A percentile compares a stretch with the other conserved stretches of the same genome.
Conservation (phyloP, 1,139 yeast genomes). For the Yamadazyma dushanensis region DNA sequence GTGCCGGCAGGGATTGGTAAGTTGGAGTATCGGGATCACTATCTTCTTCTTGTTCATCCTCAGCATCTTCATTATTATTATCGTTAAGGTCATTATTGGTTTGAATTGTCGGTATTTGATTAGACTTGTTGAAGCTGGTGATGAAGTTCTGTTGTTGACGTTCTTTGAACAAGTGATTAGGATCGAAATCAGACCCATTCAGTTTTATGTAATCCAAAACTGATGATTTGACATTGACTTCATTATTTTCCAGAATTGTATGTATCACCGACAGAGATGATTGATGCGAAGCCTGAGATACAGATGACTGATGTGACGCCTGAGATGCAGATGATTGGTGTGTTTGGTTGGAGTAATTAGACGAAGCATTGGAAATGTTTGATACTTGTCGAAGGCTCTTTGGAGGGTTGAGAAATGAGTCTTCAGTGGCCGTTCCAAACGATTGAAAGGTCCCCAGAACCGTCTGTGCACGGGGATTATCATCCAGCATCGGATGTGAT, state of each 20-base stretch:
- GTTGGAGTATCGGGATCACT: background rate
- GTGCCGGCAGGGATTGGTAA: conserved; percentile 1
- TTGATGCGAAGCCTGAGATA: conserved; percentile 9
- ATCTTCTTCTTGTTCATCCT: conserved; percentile 4
- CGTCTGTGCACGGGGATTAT: too few species aligned
- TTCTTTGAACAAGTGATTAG: conserved; percentile 39
- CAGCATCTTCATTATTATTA: background rate
- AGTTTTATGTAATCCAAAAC: conserved; percentile 16
- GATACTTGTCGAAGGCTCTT: conserved; percentile 7
- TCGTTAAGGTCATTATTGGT: background rate
- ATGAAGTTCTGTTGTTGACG: conserved; percentile 31
- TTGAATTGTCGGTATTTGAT: background rate
- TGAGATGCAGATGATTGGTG: conserved; percentile 20
- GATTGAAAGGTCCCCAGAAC: too few species aligned
- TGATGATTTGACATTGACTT: conserved; percentile 7
- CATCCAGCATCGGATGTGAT: too few species aligned
- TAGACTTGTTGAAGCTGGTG: conserved; percentile 28
- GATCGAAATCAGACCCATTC: conserved; percentile 23
- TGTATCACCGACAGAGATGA: conserved; percentile 12
- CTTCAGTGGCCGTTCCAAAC: too few species aligned
- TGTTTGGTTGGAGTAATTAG: conserved; percentile 27
- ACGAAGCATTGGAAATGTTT: conserved; percentile 17
- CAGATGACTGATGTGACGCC: background rate
- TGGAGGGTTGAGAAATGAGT: too few species aligned
- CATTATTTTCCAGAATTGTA: background rate